These are phyloP conservation scores for Exophiala oligosperma DNA, from an alignment of 2,329 filamentous ascomycete genomes.

Conservation along the genomic window DNA sequence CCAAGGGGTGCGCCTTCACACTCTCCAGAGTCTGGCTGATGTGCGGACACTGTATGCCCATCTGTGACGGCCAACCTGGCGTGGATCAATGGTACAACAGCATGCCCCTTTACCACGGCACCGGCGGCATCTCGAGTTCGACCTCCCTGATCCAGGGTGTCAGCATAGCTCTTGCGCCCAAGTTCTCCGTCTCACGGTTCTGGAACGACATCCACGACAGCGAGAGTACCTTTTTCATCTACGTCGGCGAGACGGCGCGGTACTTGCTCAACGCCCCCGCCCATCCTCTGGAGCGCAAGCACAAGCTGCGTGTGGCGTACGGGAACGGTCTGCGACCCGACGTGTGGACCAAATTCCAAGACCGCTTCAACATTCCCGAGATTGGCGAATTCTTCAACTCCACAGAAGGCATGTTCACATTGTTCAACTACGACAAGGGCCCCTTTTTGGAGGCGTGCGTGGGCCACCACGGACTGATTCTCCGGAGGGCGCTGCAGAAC, in stretches of 20 bases:
- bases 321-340: conserved; percentile 52
- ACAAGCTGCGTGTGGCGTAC: conserved; percentile 45
- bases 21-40: conserved; percentile 48
- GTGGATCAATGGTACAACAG: conserved; percentile 71
- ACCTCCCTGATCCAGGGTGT: conserved; percentile 52
- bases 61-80: conserved; percentile 9
- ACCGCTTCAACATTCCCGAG: conserved; percentile 43
- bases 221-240: conserved; percentile 59
- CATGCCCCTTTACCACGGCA: conserved; percentile 78
- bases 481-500: conserved; percentile 55
- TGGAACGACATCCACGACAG: conserved; percentile 34
- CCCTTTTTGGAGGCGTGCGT: conserved; percentile 65
- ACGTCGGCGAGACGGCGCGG: conserved; percentile 52
- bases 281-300: conserved; percentile 46
- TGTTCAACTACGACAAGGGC: conserved; percentile 62
- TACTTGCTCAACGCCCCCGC: conserved; percentile 49
- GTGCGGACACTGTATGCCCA: conserved; percentile 29
- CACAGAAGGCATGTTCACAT: conserved; percentile 67
- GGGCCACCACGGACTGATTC: conserved; percentile 68
- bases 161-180: conserved; percentile 40
- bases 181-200: conserved; percentile 32
- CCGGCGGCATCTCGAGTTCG: conserved; percentile 63
- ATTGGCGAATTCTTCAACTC: conserved; percentile 77
- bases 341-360: conserved; percentile 50
- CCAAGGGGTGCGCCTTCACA: conserved; percentile 68